Conservation (phyloP, 192 early-diverging fungal genomes). For the Gamsiella multidivaricata region DNA sequence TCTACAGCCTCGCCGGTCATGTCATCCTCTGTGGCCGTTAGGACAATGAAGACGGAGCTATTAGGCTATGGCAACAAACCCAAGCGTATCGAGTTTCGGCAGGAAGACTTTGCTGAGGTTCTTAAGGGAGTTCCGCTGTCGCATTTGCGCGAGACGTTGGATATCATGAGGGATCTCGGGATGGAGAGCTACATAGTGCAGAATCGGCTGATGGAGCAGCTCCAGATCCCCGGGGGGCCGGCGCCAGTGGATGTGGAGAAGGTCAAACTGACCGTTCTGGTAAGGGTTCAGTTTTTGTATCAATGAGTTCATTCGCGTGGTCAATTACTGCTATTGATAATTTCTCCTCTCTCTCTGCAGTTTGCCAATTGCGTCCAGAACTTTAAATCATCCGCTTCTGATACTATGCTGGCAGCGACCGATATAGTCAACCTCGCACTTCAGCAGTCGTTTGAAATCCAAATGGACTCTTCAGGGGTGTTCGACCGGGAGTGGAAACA, state of each 20-base stretch:
- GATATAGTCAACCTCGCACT: slow-evolving; percentile 23
- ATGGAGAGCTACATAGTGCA: slow-evolving; percentile 32
- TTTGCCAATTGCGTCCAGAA: neutral
- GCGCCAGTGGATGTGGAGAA: slow-evolving; percentile 22
- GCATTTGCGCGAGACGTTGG: neutral
- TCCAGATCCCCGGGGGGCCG: slow-evolving; percentile 20
- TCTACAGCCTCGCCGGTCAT: neutral
- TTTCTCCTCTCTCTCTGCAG: neutral
- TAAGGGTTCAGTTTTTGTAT: neutral
- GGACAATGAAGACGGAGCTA: slow-evolving; percentile 15
- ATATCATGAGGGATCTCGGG: slow-evolving; percentile 20
- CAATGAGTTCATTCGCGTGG: too few species aligned
- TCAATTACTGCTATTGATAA: neutral
- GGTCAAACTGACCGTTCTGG: slow-evolving; percentile 1
- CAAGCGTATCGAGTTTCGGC: slow-evolving; percentile 19
- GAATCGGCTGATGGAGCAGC: slow-evolving; percentile 26
- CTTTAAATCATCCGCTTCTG: neutral
- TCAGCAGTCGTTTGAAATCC: slow-evolving; percentile 27
- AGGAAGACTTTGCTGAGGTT: slow-evolving; percentile 22
- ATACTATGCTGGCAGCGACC: neutral
- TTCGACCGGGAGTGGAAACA: slow-evolving; percentile 19
- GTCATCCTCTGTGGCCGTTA: neutral
- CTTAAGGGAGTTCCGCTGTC: neutral
- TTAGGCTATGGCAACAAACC: slow-evolving; percentile 29
- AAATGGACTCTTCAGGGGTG: slow-evolving; percentile 24